Conservation (phyloP, 257 asterid species). For the Asclepias syriaca region DNA sequence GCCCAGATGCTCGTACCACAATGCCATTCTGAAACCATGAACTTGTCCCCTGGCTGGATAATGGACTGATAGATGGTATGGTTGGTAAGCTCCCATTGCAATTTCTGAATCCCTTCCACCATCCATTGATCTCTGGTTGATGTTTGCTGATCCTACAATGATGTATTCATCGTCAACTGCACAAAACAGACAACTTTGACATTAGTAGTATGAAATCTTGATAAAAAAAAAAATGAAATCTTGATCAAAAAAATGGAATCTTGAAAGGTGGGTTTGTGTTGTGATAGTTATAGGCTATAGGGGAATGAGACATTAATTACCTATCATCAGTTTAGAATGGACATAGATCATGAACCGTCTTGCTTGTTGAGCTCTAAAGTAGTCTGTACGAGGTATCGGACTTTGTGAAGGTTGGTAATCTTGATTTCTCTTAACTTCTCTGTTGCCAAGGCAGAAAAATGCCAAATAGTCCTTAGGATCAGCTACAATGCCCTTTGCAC, state of each 20-base stretch:
- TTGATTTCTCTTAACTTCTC: slow-evolving; percentile 49
- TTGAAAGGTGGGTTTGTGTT: background rate
- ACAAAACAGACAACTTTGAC: too few species aligned
- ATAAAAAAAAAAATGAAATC: background rate
- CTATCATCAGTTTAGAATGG: slow-evolving; percentile 76
- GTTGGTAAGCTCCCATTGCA: slow-evolving; percentile 84
- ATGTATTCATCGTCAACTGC: slow-evolving; percentile 79
- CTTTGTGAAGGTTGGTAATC: slow-evolving; percentile 51
- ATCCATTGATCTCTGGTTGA: slow-evolving; percentile 74
- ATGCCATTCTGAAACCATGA: slow-evolving; percentile 66
- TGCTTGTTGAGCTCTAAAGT: slow-evolving; percentile 51
- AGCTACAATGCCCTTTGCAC: slow-evolving; percentile 51
- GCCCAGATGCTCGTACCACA: slow-evolving; percentile 69
- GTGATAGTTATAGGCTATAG: too few species aligned
- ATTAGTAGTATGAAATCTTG: too few species aligned
- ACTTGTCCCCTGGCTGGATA: slow-evolving; percentile 60
- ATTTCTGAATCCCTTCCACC: too few species aligned
- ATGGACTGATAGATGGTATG: slow-evolving; percentile 38
- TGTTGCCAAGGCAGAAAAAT: slow-evolving; percentile 66
- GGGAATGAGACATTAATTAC: slow-evolving; percentile 20
- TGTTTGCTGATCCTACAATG: slow-evolving; percentile 66
- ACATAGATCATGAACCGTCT: slow-evolving; percentile 72
- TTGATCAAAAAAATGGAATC: background rate
- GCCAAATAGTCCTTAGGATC: slow-evolving; percentile 59
- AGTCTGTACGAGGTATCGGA: slow-evolving; percentile 43